Base-by-base conservation (phyloP, 495 filamentous ascomycete genomes). In the Aspergillus hancockii region DNA sequence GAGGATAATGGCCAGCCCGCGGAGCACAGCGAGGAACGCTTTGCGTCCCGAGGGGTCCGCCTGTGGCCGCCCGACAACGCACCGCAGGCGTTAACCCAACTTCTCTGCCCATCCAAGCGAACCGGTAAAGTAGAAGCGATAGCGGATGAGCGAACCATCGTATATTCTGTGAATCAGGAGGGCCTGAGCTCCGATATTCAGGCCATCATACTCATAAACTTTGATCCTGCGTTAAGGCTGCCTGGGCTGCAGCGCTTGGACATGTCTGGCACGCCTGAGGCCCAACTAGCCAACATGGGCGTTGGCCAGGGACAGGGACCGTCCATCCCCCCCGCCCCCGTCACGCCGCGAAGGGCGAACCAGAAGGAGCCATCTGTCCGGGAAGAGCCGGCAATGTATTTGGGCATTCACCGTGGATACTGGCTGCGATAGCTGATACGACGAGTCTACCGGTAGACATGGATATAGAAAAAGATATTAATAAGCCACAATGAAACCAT, bases 41-140 rank as follows among this genome's bases (percentile, higher is more conserved):
- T 85, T 57, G 65, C 62, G 14, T 75, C 79, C 45, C 76, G 81
- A 34, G 72, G 74, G 6, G 80, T 85, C 49, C 65, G 71, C 13
- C 76, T 83, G 41, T 90, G 88, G 88, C 88, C 88, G 0, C 75
- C 83, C 1, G 73, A 83, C 21, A 57, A 79, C 21, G 72, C 79
- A 6, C 70, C 77, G 6, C 25, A 56, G 14, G 76, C 79, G 49
- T 67, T 91, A 2, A 75, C 82, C 49, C 61, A 71, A 4, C 57
- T 90, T 28, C 75, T 91, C 9, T 88, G 84, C 59, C 85, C 86
- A 3, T 73, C 78, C 3, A 75, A 69, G 14, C 71, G 75, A 28
- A 58, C 68, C 1, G 81, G 80, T 4, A 71, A 77, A 25, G 70
- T 89, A 7, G 65, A 75, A 12, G 84, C 83, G 0, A 64, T 73